Evolutionary conservation across 768 basidiomycete species (phyloP).

Genomic region (Mycena indigotica): DNA sequence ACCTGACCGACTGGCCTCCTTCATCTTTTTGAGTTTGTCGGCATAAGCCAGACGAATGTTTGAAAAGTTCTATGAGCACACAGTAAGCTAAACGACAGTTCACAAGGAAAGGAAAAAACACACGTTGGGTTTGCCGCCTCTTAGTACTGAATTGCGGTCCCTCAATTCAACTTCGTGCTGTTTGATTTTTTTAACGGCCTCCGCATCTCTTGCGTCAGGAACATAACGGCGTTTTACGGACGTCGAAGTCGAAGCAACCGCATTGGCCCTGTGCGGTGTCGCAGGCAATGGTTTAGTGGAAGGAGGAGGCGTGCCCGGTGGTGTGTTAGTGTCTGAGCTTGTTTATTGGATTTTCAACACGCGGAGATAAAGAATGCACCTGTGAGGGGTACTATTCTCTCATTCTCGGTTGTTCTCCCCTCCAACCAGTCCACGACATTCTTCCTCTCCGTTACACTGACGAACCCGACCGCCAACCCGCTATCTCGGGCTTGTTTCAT

Average conservation of each 20-base stretch:
- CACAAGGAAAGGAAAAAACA: conserved; percentile 28
- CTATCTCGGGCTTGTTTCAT: conserved; percentile 81
- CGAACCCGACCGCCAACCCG: conserved; percentile 72
- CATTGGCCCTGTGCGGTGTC: conserved; percentile 32
- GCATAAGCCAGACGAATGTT: conserved; percentile 64
- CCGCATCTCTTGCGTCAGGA: conserved; percentile 74
- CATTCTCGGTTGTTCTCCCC: conserved; percentile 52
- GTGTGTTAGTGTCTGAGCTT: conserved; percentile 53
- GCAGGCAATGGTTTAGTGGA: conserved; percentile 32
- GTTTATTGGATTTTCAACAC: not conserved
- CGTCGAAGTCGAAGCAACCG: conserved; percentile 41
- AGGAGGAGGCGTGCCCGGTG: conserved; percentile 53
- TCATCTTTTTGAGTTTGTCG: conserved; percentile 79
- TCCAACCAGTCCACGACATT: conserved; percentile 85
- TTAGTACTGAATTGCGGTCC: conserved; percentile 80
- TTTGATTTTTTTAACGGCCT: conserved; percentile 84
- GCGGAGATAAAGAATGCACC: conserved; percentile 34
- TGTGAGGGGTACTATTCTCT: conserved; percentile 50
- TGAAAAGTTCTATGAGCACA: conserved; percentile 71
- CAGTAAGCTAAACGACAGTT: not conserved
- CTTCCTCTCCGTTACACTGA: conserved; percentile 87
- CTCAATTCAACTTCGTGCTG: conserved; percentile 76
- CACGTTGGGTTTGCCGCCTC: conserved; percentile 84
- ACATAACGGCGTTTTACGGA: conserved; percentile 77
- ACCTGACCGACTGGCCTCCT: conserved; percentile 63